These are phyloP conservation scores for Ilyonectria destructans DNA, from an alignment of 2,329 filamentous ascomycete genomes.

Conservation along the genomic window DNA sequence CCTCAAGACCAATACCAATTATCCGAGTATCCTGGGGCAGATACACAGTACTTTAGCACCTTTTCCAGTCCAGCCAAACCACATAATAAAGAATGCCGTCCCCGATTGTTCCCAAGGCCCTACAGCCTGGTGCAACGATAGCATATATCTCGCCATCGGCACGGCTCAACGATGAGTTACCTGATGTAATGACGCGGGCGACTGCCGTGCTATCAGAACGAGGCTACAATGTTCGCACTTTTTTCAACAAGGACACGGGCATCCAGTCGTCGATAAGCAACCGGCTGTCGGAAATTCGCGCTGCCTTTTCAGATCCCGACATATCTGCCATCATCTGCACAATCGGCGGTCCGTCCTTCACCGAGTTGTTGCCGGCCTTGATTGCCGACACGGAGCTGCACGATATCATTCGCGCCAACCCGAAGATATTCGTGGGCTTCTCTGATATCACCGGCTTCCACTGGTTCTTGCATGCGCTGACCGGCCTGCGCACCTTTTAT, in stretches of 20 bases:
- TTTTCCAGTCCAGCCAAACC: background rate
- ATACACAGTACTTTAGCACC: too few relatives aligned
- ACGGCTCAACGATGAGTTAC: slow-evolving; percentile 54
- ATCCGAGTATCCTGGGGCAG: too few relatives aligned
- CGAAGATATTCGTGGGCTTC: slow-evolving; percentile 61
- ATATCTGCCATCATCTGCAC: slow-evolving; percentile 59
- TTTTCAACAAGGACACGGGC: slow-evolving; percentile 52
- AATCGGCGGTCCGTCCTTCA: slow-evolving; percentile 58
- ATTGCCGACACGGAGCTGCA: slow-evolving; percentile 56
- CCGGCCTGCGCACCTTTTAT: slow-evolving; percentile 62
- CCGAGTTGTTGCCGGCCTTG: slow-evolving; percentile 58
- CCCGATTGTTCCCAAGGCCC: slow-evolving; percentile 44
- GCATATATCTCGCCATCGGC: slow-evolving; percentile 60
- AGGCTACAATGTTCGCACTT: slow-evolving; percentile 55
- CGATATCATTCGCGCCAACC: slow-evolving; percentile 52
- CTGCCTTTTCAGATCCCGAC: slow-evolving; percentile 56
- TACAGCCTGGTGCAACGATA: slow-evolving; percentile 57
- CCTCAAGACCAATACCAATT: too few relatives aligned
- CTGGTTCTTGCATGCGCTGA: slow-evolving; percentile 58
- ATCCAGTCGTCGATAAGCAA: slow-evolving; percentile 55
- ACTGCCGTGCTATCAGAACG: slow-evolving; percentile 48
- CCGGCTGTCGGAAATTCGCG: slow-evolving; percentile 57
- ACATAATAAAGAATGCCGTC: slow-evolving; percentile 34
- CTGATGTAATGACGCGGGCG: slow-evolving; percentile 52
- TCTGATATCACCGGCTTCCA: slow-evolving; percentile 62